phyloP scores from a whole-genome alignment of 208 protist genomes.

The Acanthamoeba culbertsoni region DNA sequence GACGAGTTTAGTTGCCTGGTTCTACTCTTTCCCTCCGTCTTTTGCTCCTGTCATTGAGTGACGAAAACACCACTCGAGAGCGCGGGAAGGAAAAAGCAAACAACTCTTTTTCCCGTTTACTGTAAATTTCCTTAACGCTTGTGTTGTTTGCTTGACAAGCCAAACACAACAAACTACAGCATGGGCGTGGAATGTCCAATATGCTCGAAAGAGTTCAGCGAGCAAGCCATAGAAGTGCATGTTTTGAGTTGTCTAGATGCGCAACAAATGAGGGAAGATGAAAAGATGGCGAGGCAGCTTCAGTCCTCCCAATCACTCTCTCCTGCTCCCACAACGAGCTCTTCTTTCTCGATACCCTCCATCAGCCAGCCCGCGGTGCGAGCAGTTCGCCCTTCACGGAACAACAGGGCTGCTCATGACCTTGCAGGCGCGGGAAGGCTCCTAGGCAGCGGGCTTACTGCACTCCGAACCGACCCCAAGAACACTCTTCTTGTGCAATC shows the following conservation, averaged over 20 bases:
- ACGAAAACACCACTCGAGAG: too few relatives aligned
- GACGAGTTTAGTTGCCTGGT: background rate
- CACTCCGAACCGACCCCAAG: background rate
- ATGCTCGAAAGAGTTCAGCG: background rate
- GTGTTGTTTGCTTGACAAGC: too few relatives aligned
- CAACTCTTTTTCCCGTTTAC: too few relatives aligned
- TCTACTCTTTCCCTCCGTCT: background rate
- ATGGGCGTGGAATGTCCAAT: background rate
- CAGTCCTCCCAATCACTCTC: background rate
- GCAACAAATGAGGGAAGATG: background rate
- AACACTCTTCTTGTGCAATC: background rate
- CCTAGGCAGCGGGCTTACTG: background rate
- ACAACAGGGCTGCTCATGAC: background rate
- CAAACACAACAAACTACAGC: too few relatives aligned
- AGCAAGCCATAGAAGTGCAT: background rate
- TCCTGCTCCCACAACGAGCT: background rate
- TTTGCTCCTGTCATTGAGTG: background rate
- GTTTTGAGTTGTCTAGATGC: background rate
- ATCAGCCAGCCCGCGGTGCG: background rate
- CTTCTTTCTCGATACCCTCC: background rate
- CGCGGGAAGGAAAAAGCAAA: too few relatives aligned
- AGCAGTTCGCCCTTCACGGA: background rate
- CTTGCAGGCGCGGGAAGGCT: background rate
- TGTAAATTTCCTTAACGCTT: too few relatives aligned
- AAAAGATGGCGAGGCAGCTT: background rate